These are phyloP conservation scores for Camellia japonica DNA, from an alignment of 148 eudicot genomes.

Conservation along the genomic window DNA sequence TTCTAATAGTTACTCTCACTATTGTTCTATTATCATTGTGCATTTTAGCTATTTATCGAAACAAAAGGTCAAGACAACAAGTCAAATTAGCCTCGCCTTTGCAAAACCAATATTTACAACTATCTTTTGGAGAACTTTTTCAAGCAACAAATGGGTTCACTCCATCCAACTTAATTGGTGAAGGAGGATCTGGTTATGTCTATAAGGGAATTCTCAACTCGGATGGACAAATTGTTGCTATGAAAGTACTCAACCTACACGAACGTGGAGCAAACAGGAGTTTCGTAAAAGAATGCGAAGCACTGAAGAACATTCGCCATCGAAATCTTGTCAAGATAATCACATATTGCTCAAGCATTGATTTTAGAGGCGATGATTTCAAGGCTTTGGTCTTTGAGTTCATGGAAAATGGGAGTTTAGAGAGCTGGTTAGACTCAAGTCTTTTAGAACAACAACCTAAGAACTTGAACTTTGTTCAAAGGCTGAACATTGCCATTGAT, in stretches of 20 bases:
- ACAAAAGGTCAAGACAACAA: not conserved
- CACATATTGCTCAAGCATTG: conserved; percentile 11
- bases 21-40: not conserved
- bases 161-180: conserved; percentile 7
- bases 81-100: not conserved
- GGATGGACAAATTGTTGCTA: not conserved
- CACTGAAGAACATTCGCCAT: conserved; percentile 11
- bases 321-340: conserved; percentile 13
- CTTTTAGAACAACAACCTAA: not conserved
- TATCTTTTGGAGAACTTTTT: conserved; percentile 16
- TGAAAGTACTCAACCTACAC: conserved; percentile 13
- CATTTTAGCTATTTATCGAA: not conserved
- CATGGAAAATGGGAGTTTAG: conserved; percentile 17
- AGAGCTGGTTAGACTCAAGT: conserved; percentile 11
- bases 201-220: conserved; percentile 3
- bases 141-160: conserved; percentile 15
- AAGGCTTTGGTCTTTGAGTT: conserved; percentile 19
- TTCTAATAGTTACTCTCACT: not conserved
- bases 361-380: not conserved
- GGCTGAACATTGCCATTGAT: conserved; percentile 16
- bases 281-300: conserved; percentile 12
- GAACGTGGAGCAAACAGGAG: conserved; percentile 4
- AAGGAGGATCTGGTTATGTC: conserved; percentile 11
- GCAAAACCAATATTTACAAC: not conserved
- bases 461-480: not conserved